phyloP scores from a whole-genome alignment of 1,284 basidiomycete species.

The Polyporus tsugae region DNA sequence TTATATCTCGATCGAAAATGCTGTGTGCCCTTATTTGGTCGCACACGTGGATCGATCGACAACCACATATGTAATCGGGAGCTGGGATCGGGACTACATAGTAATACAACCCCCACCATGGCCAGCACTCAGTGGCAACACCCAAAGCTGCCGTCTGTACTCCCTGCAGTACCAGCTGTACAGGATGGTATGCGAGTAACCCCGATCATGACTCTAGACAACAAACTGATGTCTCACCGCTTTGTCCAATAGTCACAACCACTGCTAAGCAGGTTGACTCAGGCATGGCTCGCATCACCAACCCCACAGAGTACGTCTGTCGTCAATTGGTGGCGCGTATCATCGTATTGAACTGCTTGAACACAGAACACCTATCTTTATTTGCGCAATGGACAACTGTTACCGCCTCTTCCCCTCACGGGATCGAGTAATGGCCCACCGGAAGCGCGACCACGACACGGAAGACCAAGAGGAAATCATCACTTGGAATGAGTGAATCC shows the following conservation, averaged over 20 bases:
- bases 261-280: slow-evolving; percentile 56
- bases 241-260: slow-evolving; percentile 47
- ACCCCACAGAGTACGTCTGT: slow-evolving; percentile 57
- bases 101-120: slow-evolving; percentile 26
- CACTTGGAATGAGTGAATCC: slow-evolving; percentile 72
- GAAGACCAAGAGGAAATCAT: slow-evolving; percentile 66
- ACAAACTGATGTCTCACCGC: not conserved
- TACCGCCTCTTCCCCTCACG: slow-evolving; percentile 75
- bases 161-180: slow-evolving; percentile 41
- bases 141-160: slow-evolving; percentile 41
- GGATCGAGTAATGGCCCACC: slow-evolving; percentile 73
- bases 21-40: not conserved
- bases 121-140: slow-evolving; percentile 30
- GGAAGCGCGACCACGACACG: slow-evolving; percentile 75
- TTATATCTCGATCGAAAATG: not conserved
- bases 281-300: slow-evolving; percentile 58
- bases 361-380: slow-evolving; percentile 68
- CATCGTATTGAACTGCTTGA: not conserved
- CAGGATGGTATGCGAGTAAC: slow-evolving; percentile 40
- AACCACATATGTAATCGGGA: slow-evolving; percentile 1
- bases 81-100: not conserved
- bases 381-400: slow-evolving; percentile 71
- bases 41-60: not conserved
- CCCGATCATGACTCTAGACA: not conserved
- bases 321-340: not conserved